Evolutionary conservation across 2,329 filamentous ascomycete genomes (phyloP), one percentile per base, ranked within the genome.

Genomic region (Fusarium sp.): DNA sequence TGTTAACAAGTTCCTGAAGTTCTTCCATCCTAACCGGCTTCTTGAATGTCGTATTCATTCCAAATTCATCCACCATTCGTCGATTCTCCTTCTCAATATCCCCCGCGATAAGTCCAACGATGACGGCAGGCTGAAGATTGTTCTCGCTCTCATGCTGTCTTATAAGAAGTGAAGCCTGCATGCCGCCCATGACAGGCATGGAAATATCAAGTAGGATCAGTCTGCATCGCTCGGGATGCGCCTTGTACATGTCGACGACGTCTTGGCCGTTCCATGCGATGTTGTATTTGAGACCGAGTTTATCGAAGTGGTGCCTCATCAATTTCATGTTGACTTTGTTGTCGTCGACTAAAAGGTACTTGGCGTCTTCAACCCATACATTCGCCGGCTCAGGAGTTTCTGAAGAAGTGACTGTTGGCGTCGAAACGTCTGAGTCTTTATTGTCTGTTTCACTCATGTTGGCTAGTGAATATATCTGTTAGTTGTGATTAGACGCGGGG

Each of bases 101-200:
- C 4, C 4, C 10, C 1, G 58, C 65, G 15, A 22, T 5, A 4
- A 69, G 20, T 2, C 52, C 66, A 11, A 69, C n/a, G 4, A 69
- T 55, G 1, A 69, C 4, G 13, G 62, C 27, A 1, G 67, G 67
- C 15, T 12, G 15, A 1, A 71, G n/a, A 1, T n/a, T 17, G 4
- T 71, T 54, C 3, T 58, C 52, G 0, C 7, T 10, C 18, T 71
- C 68, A 11, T 68, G 22, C 4, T 49, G 9, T 22, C 68, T 56
- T 12, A 71, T 68, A 0, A 31, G 10, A 2, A 25, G 25, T 11
- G 67, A 18, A 4, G 68, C 62, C 3, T 45, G 5, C 35, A 62
- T 8, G 10, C 67, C 68, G 17, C 22, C 33, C 67, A 71, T 50
- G 2, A 71, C 13, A 5, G 62, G 62, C 68, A 71, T 71, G 3